phyloP scores from a whole-genome alignment of 306 rosid genomes.

The Dalbergia cultrata region DNA sequence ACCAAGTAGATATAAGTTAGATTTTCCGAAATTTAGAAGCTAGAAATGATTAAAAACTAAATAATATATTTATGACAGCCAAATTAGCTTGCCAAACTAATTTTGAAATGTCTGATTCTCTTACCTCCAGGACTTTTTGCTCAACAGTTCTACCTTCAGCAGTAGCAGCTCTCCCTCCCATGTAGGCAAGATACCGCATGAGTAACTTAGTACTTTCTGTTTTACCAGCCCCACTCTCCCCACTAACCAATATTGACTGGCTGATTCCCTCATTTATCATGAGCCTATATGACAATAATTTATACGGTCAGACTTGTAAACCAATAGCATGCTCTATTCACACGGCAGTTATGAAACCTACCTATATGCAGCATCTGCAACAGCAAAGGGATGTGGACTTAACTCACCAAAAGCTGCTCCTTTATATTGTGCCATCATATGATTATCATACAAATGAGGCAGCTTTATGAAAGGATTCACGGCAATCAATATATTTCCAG shows the following conservation, averaged over 20 bases:
- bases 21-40: constrained; percentile 16
- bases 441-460: constrained; percentile 87
- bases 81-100: constrained; percentile 25
- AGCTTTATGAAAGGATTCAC: constrained; percentile 84
- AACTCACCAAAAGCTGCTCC: constrained; percentile 89
- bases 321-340: constrained; percentile 13
- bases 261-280: constrained; percentile 84
- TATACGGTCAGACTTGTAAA: constrained; percentile 26
- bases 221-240: constrained; percentile 97
- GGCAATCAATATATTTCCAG: constrained; percentile 87
- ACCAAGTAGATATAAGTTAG: not conserved
- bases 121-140: constrained; percentile 90
- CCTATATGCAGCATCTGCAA: constrained; percentile 95
- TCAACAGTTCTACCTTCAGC: constrained; percentile 86
- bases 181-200: constrained; percentile 91
- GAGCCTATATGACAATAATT: constrained; percentile 60
- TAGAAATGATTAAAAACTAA: not conserved
- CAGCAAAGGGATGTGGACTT: constrained; percentile 93
- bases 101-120: constrained; percentile 26
- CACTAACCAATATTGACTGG: constrained; percentile 91
- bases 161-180: constrained; percentile 86
- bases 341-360: constrained; percentile 39
- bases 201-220: constrained; percentile 92
- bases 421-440: constrained; percentile 92
- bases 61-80: not conserved